Conservation (phyloP, 2,329 filamentous ascomycete species). For the Cadophora luteo-olivacea region DNA sequence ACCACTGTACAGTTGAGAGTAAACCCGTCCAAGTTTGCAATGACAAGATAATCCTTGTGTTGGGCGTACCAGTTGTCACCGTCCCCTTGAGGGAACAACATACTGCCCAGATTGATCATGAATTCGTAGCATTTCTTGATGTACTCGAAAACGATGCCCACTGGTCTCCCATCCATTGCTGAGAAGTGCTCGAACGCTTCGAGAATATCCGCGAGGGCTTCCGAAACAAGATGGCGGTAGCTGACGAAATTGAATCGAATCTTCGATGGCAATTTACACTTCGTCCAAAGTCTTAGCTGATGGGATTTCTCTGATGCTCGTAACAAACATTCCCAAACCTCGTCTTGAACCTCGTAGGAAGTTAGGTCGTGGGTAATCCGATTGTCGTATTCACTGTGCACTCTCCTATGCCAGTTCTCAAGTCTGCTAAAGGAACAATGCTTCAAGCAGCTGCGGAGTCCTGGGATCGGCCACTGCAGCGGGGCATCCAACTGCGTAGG, state of each 20-base stretch:
- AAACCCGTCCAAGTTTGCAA: not conserved
- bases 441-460: not conserved
- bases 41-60: not conserved
- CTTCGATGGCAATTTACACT: not conserved
- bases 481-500: not conserved
- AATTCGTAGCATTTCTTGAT: conserved; percentile 7
- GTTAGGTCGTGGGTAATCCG: not conserved
- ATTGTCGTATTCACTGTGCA: not conserved
- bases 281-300: not conserved
- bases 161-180: not conserved
- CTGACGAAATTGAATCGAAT: not conserved
- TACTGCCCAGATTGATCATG: not conserved
- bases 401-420: not conserved
- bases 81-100: not conserved
- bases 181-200: not conserved
- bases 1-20: not conserved
- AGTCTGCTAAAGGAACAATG: not conserved
- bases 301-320: not conserved
- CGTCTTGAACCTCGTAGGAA: not conserved
- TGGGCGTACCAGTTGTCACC: not conserved
- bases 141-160: conserved; percentile 4
- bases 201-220: not conserved
- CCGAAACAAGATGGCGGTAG: not conserved
- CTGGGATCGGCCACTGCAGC: not conserved
- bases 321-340: not conserved